Base-by-base conservation (phyloP, 208 protist species). In the Trypanosoma cruzi region DNA sequence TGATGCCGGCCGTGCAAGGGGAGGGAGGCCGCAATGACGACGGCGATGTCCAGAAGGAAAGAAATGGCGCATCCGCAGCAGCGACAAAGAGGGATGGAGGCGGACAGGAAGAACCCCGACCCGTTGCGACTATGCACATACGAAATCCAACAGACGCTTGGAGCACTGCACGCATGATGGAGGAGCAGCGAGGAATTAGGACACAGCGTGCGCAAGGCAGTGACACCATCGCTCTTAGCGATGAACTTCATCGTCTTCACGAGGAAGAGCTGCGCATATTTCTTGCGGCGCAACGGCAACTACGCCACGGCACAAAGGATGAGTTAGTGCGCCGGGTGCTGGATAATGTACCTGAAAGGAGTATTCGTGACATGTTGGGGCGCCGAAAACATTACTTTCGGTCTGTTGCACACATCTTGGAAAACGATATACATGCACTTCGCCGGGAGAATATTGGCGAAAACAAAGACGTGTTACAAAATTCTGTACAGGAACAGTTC, bases 261-360 rank as follows among this genome's bases (percentile, higher is more conserved):
- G 89, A 93, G 53, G 88, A 96, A 76, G 91, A 97, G 75, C 80
- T 97, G 37, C 88, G 88, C 32, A 96, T 97, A 57, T 97, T 93
- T 68, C 81, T 96, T 34, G 64, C 91, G 6, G 81, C 80, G 0
- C 79, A 96, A 70, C 82, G 89, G 10, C 91, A 97, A 71, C 77
- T 94, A 28, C 86, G 92, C 0, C 90, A 95, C 65, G 92, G 92
- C n/a, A 80, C 53, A 18, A 90, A 92, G 40, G 71, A 52, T 24
- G 70, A 84, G 60, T 82, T 97, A 32, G 71, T 97, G 16, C 65
- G 83, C 26, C 92, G 92, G 4, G 67, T 97, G 8, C 46, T 97
- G 49, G 54, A 82, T 6, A 80, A 54, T 1, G 85, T 96, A 37
- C 68, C 65, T 22, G 88, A 81, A 53, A 37, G 58, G 40, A 73